A percentile compares a stretch with the other conserved stretches of the same genome.
These are phyloP conservation scores for Lomentospora prolificans DNA, from an alignment of 2,329 filamentous ascomycete species.

Conservation along the genomic window DNA sequence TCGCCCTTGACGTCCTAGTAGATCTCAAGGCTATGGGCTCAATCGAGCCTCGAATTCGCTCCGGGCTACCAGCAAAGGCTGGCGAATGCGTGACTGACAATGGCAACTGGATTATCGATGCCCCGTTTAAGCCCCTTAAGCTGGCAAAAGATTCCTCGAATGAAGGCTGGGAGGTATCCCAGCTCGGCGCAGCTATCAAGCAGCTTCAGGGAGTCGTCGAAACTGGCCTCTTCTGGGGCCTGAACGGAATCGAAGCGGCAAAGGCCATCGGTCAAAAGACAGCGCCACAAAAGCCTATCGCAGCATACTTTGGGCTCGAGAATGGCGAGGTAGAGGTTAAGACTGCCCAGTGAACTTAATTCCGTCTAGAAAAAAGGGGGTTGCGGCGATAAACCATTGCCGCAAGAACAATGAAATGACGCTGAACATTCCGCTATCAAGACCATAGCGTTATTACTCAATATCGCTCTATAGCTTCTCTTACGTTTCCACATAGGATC, in stretches of 20 bases:
- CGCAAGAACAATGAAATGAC: not conserved
- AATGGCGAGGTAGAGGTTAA: constrained; percentile 57
- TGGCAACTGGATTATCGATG: constrained; percentile 75
- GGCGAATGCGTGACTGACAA: constrained; percentile 59
- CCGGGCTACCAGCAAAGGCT: constrained; percentile 65
- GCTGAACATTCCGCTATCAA: no score
- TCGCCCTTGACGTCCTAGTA: constrained; percentile 65
- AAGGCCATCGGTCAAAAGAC: constrained; percentile 51
- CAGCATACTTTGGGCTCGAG: constrained; percentile 89
- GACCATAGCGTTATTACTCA: no score
- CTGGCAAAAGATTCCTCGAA: constrained; percentile 42
- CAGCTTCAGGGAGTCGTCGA: constrained; percentile 76
- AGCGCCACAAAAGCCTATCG: constrained; percentile 66
- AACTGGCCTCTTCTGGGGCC: constrained; percentile 79
- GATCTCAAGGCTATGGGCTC: constrained; percentile 67
- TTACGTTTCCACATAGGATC: no score
- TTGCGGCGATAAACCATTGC: not conserved
- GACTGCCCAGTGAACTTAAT: not conserved
- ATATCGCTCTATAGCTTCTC: no score
- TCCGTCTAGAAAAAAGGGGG: not conserved
- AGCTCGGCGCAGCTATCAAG: constrained; percentile 53
- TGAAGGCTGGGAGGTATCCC: constrained; percentile 47
- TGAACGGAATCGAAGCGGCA: constrained; percentile 61
- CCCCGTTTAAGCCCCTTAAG: constrained; percentile 69
- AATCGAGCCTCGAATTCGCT: constrained; percentile 58